Conservation (phyloP, 2,329 filamentous ascomycete species). For the Ophiostoma australiae region DNA sequence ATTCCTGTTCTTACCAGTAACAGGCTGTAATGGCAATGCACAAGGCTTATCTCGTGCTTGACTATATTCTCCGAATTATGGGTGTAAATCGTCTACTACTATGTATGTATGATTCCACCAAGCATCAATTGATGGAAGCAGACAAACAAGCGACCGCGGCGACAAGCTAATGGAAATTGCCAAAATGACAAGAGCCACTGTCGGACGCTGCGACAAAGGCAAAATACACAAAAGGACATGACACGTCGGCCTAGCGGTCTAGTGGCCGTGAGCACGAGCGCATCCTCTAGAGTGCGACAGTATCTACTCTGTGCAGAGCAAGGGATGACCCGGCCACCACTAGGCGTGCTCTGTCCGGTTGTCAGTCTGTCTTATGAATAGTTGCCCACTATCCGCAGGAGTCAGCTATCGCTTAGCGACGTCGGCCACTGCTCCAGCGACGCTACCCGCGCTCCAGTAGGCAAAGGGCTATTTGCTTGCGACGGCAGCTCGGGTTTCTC, state of each 20-base stretch:
- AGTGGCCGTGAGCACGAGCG: not conserved
- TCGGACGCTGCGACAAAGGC: constrained; percentile 5
- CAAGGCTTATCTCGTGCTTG: not conserved
- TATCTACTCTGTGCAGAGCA: not conserved
- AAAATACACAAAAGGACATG: not conserved
- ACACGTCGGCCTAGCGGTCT: not conserved
- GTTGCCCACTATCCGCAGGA: not conserved
- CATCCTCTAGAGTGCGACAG: no score
- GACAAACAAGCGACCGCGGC: not conserved
- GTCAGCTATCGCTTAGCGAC: not conserved
- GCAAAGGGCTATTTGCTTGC: not conserved
- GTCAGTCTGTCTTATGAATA: no score
- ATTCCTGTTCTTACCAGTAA: not conserved
- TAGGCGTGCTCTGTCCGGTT: no score
- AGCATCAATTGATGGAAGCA: not conserved
- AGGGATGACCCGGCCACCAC: not conserved
- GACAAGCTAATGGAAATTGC: no score
- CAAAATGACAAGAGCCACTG: not conserved
- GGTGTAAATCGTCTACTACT: no score
- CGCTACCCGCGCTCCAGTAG: not conserved
- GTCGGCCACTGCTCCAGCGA: not conserved
- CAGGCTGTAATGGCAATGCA: not conserved
- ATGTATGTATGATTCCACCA: no score
- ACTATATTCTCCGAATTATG: not conserved
- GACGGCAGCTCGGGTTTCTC: not conserved